Conservation (phyloP, 495 filamentous ascomycete genomes). For the Penicillium macrosclerotiorum region DNA sequence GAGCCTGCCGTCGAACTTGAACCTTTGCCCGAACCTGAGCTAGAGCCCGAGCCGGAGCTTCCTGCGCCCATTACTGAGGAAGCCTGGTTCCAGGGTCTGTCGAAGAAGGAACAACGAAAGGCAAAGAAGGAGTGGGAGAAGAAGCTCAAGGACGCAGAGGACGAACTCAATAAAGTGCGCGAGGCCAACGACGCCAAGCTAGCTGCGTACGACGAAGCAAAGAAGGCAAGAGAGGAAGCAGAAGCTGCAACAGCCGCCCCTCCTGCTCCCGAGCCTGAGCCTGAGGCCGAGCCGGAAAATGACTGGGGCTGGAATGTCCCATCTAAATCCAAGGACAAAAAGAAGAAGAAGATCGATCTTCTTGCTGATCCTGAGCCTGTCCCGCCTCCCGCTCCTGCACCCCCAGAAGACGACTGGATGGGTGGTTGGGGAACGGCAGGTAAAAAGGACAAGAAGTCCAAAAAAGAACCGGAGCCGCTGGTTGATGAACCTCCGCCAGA, state of each 20-base stretch:
- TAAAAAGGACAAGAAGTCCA: conserved; percentile 41
- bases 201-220: conserved; percentile 10
- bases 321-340: conserved; percentile 38
- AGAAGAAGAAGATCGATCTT: conserved; percentile 39
- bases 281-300: conserved; percentile 19
- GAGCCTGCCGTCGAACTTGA: conserved; percentile 7
- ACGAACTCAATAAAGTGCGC: conserved; percentile 1
- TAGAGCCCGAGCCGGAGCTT: conserved; percentile 15
- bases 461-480: conserved; percentile 31
- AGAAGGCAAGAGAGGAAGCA: conserved; percentile 19
- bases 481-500: conserved; percentile 27
- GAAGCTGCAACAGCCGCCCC: conserved; percentile 9
- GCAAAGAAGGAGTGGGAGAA: conserved; percentile 33
- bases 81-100: conserved; percentile 16
- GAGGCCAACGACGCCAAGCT: conserved; percentile 13
- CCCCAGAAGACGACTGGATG: conserved; percentile 29
- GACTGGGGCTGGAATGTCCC: conserved; percentile 34
- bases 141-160: conserved; percentile 19
- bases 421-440: conserved; percentile 29
- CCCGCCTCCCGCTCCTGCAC: conserved; percentile 17
- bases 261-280: not conserved
- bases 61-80: conserved; percentile 13
- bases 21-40: conserved; percentile 11
- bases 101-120: conserved; percentile 33
- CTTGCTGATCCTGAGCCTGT: conserved; percentile 26